Evolutionary conservation across 768 basidiomycete species (phyloP).

Genomic region (Hebeloma cylindrosporum): DNA sequence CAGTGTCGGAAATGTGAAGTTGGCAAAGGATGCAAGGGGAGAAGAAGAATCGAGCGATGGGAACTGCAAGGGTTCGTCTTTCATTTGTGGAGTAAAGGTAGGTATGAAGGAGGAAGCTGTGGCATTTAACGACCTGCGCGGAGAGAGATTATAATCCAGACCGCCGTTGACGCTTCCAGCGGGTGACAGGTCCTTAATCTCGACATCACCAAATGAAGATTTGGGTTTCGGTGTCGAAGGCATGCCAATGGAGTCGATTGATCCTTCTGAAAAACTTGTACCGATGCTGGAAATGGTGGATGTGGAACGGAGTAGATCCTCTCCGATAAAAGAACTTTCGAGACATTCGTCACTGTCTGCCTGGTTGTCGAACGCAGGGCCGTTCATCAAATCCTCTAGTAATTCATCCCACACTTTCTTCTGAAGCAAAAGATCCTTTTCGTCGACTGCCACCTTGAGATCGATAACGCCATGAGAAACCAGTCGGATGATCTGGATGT

Average conservation of each 20-base stretch:
- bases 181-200: conserved; percentile 36
- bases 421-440: conserved; percentile 32
- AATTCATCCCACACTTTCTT: conserved; percentile 44
- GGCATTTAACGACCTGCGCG: conserved; percentile 40
- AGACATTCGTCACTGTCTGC: conserved; percentile 24
- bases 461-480: conserved; percentile 6
- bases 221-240: conserved; percentile 53
- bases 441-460: conserved; percentile 28
- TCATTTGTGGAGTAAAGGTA: conserved; percentile 28
- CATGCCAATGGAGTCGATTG: conserved; percentile 43
- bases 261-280: conserved; percentile 43
- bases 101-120: conserved; percentile 48
- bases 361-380: conserved; percentile 22
- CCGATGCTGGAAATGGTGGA: conserved; percentile 42
- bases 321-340: conserved; percentile 18
- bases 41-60: conserved; percentile 20
- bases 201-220: conserved; percentile 35
- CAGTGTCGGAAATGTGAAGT: conserved; percentile 52
- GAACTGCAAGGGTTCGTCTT: conserved; percentile 24
- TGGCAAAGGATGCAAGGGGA: conserved; percentile 22
- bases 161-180: conserved; percentile 19
- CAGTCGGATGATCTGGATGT: conserved; percentile 16
- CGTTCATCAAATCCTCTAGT: conserved; percentile 41
- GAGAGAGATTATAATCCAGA: conserved; percentile 19
- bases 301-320: conserved; percentile 32